Evolutionary conservation across 768 basidiomycete genomes (phyloP), one percentile per base, ranked within the genome.

Genomic region (Sporobolomyces phaffii): DNA sequence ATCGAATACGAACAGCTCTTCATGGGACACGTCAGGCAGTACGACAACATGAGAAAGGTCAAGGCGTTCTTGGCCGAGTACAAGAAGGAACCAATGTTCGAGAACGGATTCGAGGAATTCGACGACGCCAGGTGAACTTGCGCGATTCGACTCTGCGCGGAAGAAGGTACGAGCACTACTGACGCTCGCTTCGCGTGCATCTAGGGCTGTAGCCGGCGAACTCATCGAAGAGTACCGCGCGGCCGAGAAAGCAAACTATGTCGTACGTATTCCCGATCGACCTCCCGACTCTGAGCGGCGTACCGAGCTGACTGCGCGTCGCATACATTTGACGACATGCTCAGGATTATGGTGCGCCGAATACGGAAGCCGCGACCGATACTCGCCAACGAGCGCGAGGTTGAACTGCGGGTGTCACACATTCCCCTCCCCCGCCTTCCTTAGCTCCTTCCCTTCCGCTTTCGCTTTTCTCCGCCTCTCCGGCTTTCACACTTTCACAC

Each of bases 1-100:
- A n/a, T n/a, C n/a, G n/a, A n/a, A n/a, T n/a, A n/a, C n/a, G n/a
- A n/a, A 28, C 33, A 94, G 91, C 79, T 98, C 45, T 97, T 98
- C 82, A 91, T 92, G 78, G 86, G 91, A 2, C 94, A 93, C 86
- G 80, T 98, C 56, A 88, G 93, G 75, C 93, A 98, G 77, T 99
- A 91, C 77, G 94, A 97, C 75, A 83, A 85, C 45, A 80, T 98
- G 53, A 80, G 86, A 62, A 88, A 86, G 78, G 83, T 90, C 51
- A 94, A 94, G 74, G 96, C 96, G 3, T 98, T 94, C 78, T 78
- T 99, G 79, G 92, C 97, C 62, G 90, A 93, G 76, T 99, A 98
- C 81, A 96, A 94, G 81, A 91, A 91, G 76, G 92, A 97, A 78
- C 87, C 88, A 75, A 87, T 94, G 82, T 99, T 99, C 76, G 87